These are phyloP conservation scores for Gossypium gossypioides DNA, from an alignment of 441 rosid species.

Conservation along the genomic window DNA sequence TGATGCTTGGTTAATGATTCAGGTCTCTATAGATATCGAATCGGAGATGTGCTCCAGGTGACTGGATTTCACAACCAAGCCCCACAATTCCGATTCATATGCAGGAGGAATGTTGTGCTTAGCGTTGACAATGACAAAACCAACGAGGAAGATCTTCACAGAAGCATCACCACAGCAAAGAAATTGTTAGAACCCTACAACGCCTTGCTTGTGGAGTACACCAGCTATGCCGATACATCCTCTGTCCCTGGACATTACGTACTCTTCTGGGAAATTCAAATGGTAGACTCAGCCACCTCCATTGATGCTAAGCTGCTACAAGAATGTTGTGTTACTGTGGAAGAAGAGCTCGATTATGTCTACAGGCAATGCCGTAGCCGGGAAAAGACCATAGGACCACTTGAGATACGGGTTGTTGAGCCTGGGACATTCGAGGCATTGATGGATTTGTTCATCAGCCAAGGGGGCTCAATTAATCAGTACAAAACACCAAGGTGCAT, in stretches of 20 bases:
- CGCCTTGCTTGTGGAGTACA: conserved; percentile 67
- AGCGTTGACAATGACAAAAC: conserved; percentile 88
- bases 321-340: conserved; percentile 66
- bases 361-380: conserved; percentile 65
- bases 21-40: conserved; percentile 68
- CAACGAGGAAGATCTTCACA: conserved; percentile 83
- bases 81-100: conserved; percentile 79
- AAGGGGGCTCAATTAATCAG: conserved; percentile 86
- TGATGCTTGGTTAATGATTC: background rate
- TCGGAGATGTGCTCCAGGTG: conserved; percentile 86
- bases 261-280: conserved; percentile 69
- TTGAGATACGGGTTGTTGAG: conserved; percentile 73
- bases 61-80: conserved; percentile 69
- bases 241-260: conserved; percentile 81
- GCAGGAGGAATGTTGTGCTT: conserved; percentile 83
- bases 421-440: conserved; percentile 55
- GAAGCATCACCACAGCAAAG: conserved; percentile 58
- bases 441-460: conserved; percentile 67
- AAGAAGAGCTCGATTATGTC: conserved; percentile 67
- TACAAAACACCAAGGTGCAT: conserved; percentile 85
- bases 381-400: conserved; percentile 63
- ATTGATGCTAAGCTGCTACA: conserved; percentile 34
- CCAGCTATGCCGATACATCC: conserved; percentile 73
- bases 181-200: conserved; percentile 47
- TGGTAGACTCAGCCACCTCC: conserved; percentile 11